Percentiles rank a stretch among this genome's conserved stretches.
These are phyloP conservation scores for Coemansia javaensis DNA, from an alignment of 192 early-diverging fungal genomes.

Conservation along the genomic window DNA sequence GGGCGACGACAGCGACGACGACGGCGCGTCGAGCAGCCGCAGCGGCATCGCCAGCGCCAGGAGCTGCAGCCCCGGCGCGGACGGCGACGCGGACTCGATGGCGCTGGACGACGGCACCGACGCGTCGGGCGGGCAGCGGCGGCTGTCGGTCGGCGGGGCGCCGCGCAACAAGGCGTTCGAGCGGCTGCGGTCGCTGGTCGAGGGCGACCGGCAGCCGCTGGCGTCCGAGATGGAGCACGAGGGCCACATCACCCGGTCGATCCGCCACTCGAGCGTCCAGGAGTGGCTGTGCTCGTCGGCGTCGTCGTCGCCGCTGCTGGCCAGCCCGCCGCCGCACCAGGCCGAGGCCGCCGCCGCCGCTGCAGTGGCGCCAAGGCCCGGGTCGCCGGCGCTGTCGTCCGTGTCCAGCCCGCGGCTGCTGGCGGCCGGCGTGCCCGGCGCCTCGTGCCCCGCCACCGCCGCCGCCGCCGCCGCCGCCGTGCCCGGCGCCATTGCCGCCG, in stretches of 20 bases:
- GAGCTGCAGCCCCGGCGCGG: conserved; percentile 6
- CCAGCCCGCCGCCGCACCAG: neutral
- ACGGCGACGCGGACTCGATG: conserved; percentile 19
- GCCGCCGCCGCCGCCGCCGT: neutral
- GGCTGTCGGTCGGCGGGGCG: conserved; percentile 17
- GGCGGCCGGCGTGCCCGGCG: conserved; percentile 2
- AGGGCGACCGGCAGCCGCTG: conserved; percentile 39
- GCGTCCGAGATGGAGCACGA: conserved; percentile 50
- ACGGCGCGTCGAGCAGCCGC: conserved; percentile 2
- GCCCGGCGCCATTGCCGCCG: neutral
- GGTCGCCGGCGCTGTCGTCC: conserved; percentile 19
- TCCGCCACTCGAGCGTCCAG: conserved; percentile 44
- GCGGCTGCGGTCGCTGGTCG: conserved; percentile 39
- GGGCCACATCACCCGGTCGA: conserved; percentile 43
- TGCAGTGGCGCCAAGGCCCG: neutral
- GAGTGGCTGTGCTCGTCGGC: conserved; percentile 42
- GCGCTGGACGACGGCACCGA: conserved; percentile 5
- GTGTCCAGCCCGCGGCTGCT: conserved; percentile 26
- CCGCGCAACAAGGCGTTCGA: conserved; percentile 47
- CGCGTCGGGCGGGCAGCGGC: conserved; percentile 5
- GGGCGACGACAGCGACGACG: conserved; percentile 30
- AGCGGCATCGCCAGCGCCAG: conserved; percentile 3
- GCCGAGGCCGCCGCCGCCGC: neutral
- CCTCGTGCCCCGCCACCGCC: conserved; percentile 4
- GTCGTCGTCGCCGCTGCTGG: neutral